Evolutionary conservation across 352 stramenopile species (phyloP), one percentile per base, ranked within the genome.

Genomic region (Discostella stelligera): DNA sequence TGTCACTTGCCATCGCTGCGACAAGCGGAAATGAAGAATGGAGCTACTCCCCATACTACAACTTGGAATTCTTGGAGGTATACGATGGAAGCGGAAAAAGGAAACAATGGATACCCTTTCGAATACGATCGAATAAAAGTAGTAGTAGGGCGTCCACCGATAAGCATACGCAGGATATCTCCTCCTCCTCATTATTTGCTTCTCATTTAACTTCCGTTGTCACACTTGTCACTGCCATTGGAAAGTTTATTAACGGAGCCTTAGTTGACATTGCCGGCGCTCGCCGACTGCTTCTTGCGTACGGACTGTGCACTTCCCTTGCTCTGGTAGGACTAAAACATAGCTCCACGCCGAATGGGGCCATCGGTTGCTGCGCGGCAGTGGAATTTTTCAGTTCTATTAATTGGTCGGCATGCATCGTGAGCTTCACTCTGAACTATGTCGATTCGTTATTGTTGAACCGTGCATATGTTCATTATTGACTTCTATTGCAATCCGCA

Each of bases 221-320:
- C 3, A 86, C 89, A n/a, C 66, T 89, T 41, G 82, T 77, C 2
- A 85, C 82, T 48, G 81, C 87, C 0, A 82, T 82, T 49, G 87
- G 87, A 23, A 93, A 93, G 61, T 89, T 93, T 67, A 67, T 93
- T 8, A 90, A 90, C 74, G 85, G 85, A 30, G 74, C 71, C 4
- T 67, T 90, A 10, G 80, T 83, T 18, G 87, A 93, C 80, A 58
- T 93, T 13, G 66, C 79, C n/a, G 85, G 87, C 18, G 87, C 87
- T 10, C 54, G 87, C 39, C 66, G 85, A 74, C 72, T 88, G 9
- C 67, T 83, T 13, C 49, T 82, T n/a, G 2, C 84, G 2, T 90
- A 89, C 72, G 67, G 77, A 16, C 41, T 79, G 13, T 72, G 84
- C 13, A 77, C 84, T 0, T 77, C 64, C 44, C n/a, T 86, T 18